Base-by-base conservation (phyloP, 345 rosid species). In the Hibiscus mutabilis region DNA sequence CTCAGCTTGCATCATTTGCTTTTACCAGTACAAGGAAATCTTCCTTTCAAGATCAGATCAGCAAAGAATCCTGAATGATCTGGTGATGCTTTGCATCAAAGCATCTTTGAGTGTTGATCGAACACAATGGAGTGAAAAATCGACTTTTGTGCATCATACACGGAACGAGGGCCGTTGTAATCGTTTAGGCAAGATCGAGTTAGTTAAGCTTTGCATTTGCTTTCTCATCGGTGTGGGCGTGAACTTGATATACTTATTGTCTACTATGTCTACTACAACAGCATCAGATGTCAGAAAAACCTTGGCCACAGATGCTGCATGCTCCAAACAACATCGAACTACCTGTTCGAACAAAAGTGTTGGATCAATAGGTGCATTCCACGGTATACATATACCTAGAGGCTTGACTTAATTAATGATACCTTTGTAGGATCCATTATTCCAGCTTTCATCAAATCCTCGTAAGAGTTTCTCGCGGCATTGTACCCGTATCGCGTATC, bases 351-450 rank as follows among this genome's bases (percentile, higher is more conserved):
- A 49, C 3, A 55, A 5, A 60, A 18, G 27, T 3, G 21, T 6
- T 6, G 21, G 56, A 51, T 51, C 56, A 51, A 5, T 51, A 51
- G 19, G 56, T n/a, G 22, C 56, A 16, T n/a, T n/a, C 56, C 6
- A 51, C 21, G 19, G 21, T n/a, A n/a, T n/a, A 19, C 56, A 18
- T 44, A 14, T 21, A 24, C 3, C 37, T 9, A 46, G 22, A 66
- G 69, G 71, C 71, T 27, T 6, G 4, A 33, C 12, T 40, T 5
- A 2, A 13, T 40, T 29, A 27, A 46, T 33, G 11, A 59, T 85
- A 93, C 97, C 96, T 90, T 94, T 9, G 97, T 74, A 7, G 97
- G 98, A 88, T 94, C 97, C 68, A 94, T 83, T 15, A 94, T 88
- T 72, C 95, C 93, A 65, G 92, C 91, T 1, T 81, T 44, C 79